A percentile compares a stretch with the other conserved stretches of the same genome.
Evolutionary conservation across 345 rosid genomes (phyloP).

Genomic region (Lepidium aucheri): DNA sequence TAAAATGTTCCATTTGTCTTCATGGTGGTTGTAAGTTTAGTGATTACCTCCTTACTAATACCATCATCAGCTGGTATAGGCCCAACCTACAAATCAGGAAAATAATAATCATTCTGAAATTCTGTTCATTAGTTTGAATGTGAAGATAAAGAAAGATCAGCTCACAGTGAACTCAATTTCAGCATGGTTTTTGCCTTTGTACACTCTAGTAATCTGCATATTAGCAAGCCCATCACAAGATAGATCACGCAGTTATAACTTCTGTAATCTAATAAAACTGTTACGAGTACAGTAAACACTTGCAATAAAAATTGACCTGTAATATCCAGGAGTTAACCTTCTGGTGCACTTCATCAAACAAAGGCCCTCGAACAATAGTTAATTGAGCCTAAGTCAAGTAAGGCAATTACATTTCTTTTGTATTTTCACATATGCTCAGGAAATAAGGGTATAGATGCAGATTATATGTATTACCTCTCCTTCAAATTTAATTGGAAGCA

Average conservation of each 20-base stretch:
- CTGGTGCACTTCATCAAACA: conserved; percentile 85
- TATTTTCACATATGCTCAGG: neutral
- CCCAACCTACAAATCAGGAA: conserved; percentile 54
- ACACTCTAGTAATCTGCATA: conserved; percentile 67
- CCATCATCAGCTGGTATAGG: conserved; percentile 89
- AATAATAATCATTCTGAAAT: neutral
- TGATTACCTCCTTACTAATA: conserved; percentile 72
- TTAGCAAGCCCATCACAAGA: conserved; percentile 8
- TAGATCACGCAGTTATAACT: neutral
- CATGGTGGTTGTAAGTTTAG: conserved; percentile 63
- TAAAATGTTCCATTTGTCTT: conserved; percentile 76
- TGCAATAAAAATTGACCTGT: conserved; percentile 45
- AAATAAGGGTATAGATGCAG: conserved; percentile 8
- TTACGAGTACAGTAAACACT: neutral
- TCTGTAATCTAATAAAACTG: neutral
- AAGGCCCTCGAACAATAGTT: conserved; percentile 61
- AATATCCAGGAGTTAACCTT: conserved; percentile 71
- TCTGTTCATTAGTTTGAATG: neutral
- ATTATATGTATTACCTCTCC: conserved; percentile 38
- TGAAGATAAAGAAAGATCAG: conserved; percentile 12
- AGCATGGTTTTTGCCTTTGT: conserved; percentile 80
- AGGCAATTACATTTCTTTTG: conserved; percentile 7
- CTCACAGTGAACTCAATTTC: conserved; percentile 91
- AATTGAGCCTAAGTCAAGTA: conserved; percentile 43
- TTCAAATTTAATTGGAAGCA: conserved; percentile 39